Base-by-base conservation (phyloP, 345 rosid genomes). In the Angophora floribunda region DNA sequence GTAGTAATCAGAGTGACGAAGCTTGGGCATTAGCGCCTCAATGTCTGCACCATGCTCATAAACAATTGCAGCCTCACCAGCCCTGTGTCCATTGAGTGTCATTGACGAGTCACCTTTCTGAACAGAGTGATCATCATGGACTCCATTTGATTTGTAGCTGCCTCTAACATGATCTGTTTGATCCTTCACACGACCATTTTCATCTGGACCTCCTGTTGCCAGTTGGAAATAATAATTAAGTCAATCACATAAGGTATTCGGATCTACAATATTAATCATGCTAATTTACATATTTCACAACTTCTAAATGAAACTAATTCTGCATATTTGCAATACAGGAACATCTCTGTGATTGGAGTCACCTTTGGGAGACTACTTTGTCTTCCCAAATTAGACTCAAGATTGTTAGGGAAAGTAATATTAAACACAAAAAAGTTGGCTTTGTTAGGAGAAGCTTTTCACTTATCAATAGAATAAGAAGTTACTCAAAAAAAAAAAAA, bases 21-120 rank as follows among this genome's bases (percentile, higher is more conserved):
- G 95, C 92, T 97, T 98, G 51, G 99, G 99, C 99, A 98, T 93
- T 82, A 94, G 88, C n/a, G 99, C 95, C 92, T 97, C 96, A 51
- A 98, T 94, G 86, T 95, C 98, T 79, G 97, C 94, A 87, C 96
- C 97, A 86, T 96, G 96, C 94, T 94, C 98, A 87, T 95, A 95
- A 13, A 90, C 97, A 50, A 95, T 95, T 8, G 98, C 97, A 80
- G 96, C 97, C 91, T 96, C 96, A 85, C 96, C 98, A 79, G 97
- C 96, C 89, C 96, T 91, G 91, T 93, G 94, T 87, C 96, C 95
- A 88, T 93, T 93, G 53, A 96, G 91, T 5, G 95, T 94, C 92
- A 80, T 91, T 78, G 92, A 92, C n/a, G 95, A 88, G 87, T 93
- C 94, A 26, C 95, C 96, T 89, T 91, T 93, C 86, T 91, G 91